Base-by-base conservation (phyloP, 495 filamentous ascomycete genomes). In the Aspergillus diversus region DNA sequence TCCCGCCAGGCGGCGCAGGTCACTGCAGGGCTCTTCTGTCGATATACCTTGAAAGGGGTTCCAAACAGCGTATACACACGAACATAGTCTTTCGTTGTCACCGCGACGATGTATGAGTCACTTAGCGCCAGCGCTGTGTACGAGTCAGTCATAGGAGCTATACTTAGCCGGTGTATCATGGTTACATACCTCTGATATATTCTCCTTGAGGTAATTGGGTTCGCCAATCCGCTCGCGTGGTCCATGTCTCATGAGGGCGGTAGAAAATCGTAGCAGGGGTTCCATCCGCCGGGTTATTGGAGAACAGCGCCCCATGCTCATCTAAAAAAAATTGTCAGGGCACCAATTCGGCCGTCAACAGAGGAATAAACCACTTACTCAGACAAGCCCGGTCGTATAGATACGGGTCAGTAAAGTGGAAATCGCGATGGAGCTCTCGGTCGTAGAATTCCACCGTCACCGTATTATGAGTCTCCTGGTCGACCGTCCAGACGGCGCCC, bases 361-460 rank as follows among this genome's bases (percentile, higher is more conserved):
- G 8, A 6, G 21, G 21, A 27, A 27, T 27, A 43, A 11, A 43
- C 39, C 12, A 78, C 81, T 69, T 66, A 85, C 83, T 89, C 3
- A 90, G 77, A 67, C 94, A 97, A n/a, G 95, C 94, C 70, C 96
- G 96, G 75, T 99, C 96, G 74, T 98, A 97, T 21, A 91, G 80
- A 70, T 90, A 96, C 1, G 92, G 92, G 69, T 99, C 95, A 3
- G 93, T 98, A 76, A 85, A 98, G 76, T 99, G 95, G 69, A 97
- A 97, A 75, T 96, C 91, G 27, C 96, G 84, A 70, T 97, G 91
- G 57, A 87, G 87, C 63, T 97, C 92, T 21, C 91, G 86, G 76
- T 99, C 95, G 71, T 97, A 97, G 73, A 99, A 99, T 66, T 99
- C 95, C 15, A 98, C 92, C 0, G 96, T 98, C 32, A 99, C 89